These are phyloP conservation scores for Penicillium riverlandense DNA, from an alignment of 495 filamentous ascomycete species.

Conservation along the genomic window DNA sequence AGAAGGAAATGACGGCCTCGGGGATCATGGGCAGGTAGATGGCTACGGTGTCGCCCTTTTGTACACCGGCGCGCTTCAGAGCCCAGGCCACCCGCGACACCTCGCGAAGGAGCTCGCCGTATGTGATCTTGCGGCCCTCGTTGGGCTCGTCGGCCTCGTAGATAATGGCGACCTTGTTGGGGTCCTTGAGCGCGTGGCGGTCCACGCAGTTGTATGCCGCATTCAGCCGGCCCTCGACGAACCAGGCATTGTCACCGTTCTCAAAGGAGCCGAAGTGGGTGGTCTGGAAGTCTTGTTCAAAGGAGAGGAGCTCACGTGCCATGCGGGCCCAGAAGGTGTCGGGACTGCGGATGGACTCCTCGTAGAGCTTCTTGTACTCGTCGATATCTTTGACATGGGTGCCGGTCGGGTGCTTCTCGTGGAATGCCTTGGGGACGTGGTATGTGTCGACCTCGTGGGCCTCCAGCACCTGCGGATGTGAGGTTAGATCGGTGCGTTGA, in stretches of 20 bases:
- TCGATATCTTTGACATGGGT: conserved; percentile 65
- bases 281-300: conserved; percentile 88
- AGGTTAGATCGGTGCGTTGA: neutral
- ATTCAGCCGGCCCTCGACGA: conserved; percentile 86
- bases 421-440: conserved; percentile 55
- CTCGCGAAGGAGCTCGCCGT: conserved; percentile 87
- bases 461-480: conserved; percentile 46
- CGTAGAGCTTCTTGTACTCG: conserved; percentile 88
- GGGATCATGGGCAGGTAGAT: conserved; percentile 99
- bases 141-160: conserved; percentile 93
- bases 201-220: conserved; percentile 98
- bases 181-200: conserved; percentile 88
- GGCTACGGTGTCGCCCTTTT: conserved; percentile 95
- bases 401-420: conserved; percentile 63
- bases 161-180: conserved; percentile 89
- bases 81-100: conserved; percentile 82
- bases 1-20: conserved; percentile 84
- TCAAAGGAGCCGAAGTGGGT: conserved; percentile 70
- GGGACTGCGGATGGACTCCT: conserved; percentile 89
- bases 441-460: conserved; percentile 82
- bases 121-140: conserved; percentile 85
- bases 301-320: conserved; percentile 85
- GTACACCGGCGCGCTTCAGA: conserved; percentile 88
- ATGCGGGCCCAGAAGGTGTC: conserved; percentile 83
- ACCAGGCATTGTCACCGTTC: conserved; percentile 89